These are phyloP conservation scores for Discostella stelligera DNA, from an alignment of 352 stramenopile species.

Conservation along the genomic window DNA sequence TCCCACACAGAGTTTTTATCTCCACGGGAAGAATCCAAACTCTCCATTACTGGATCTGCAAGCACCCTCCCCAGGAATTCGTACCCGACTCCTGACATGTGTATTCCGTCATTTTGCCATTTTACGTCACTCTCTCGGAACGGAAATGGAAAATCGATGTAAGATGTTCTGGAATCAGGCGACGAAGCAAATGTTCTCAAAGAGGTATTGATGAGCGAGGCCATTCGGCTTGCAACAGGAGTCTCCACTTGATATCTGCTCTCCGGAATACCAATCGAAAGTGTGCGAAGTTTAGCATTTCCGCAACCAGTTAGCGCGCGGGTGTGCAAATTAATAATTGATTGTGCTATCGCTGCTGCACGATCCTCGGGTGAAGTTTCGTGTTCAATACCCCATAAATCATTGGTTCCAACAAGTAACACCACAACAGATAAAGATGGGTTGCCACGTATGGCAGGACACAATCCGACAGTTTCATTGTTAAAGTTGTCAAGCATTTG, in stretches of 20 bases:
- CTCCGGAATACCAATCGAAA: constrained; percentile 5
- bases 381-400: background rate
- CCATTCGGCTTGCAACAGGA: background rate
- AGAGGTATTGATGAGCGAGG: constrained; percentile 10
- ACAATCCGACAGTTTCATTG: constrained; percentile 9
- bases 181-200: constrained; percentile 21
- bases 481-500: constrained; percentile 18
- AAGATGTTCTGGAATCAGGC: constrained; percentile 1
- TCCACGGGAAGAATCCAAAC: constrained; percentile 8
- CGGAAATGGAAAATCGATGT: constrained; percentile 27
- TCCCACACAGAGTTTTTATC: too few relatives aligned
- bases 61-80: constrained; percentile 15
- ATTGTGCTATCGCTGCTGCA: constrained; percentile 3
- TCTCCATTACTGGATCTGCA: constrained; percentile 13
- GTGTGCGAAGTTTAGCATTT: background rate
- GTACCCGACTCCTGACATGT: constrained; percentile 21
- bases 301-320: background rate
- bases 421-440: constrained; percentile 9
- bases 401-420: constrained; percentile 26
- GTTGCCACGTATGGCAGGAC: background rate
- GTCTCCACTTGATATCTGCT: constrained; percentile 11
- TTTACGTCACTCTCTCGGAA: constrained; percentile 10
- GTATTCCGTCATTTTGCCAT: constrained; percentile 17
- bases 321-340: constrained; percentile 14
- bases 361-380: background rate